Evolutionary conservation across 2,329 filamentous ascomycete species (phyloP).

Genomic region (Arthrobotrys musiformis): DNA sequence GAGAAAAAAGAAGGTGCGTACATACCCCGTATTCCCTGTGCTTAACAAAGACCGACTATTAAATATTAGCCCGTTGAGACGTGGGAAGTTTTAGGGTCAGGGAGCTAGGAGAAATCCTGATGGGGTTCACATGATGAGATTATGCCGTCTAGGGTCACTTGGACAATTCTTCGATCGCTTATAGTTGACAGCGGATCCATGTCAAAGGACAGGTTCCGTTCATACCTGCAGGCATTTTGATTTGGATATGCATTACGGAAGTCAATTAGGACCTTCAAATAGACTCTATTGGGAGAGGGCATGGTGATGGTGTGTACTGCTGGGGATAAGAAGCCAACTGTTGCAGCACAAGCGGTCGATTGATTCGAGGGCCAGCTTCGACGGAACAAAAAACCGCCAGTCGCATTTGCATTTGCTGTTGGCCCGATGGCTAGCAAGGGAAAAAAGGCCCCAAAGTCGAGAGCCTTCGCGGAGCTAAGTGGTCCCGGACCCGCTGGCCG

Average conservation of each 20-base stretch:
- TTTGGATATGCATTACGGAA: neutral
- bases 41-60: neutral
- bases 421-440: neutral
- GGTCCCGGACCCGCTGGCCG: neutral
- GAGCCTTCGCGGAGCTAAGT: neutral
- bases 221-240: neutral
- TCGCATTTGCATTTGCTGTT: neutral
- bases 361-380: neutral
- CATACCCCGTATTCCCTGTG: neutral
- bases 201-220: slow-evolving; percentile 1
- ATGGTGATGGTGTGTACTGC: neutral
- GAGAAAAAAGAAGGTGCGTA: neutral
- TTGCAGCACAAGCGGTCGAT: neutral
- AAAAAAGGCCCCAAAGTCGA: neutral
- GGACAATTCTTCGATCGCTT: slow-evolving; percentile 11
- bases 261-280: neutral
- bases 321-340: neutral
- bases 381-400: neutral
- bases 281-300: neutral
- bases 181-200: slow-evolving; percentile 19
- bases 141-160: neutral
- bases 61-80: slow-evolving; percentile 7
- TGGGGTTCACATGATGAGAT: slow-evolving; percentile 38
- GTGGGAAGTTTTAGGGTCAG: slow-evolving; percentile 5
- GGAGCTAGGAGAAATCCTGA: neutral